A percentile compares a stretch with the other conserved stretches of the same genome.
Evolutionary conservation across 495 filamentous ascomycete genomes (phyloP).

Genomic region (Stereocaulon alpinum): DNA sequence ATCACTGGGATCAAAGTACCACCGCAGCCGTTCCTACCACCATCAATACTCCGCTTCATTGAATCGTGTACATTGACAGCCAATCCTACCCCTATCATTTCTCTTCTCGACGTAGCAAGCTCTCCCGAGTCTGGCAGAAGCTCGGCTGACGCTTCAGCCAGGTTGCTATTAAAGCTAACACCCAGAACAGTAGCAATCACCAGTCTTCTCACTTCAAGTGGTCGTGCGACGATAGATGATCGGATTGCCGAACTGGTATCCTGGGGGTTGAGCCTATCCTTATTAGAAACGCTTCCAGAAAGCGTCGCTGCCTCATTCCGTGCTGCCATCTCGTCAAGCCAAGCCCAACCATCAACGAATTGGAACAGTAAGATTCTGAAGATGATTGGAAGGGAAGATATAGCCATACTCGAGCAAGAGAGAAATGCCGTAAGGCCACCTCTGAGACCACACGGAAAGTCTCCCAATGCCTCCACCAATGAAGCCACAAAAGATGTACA

Average conservation of each 20-base stretch:
- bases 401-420: constrained; percentile 53
- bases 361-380: constrained; percentile 62
- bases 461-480: constrained; percentile 44
- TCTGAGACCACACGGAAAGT: constrained; percentile 28
- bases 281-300: constrained; percentile 77
- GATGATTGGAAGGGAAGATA: constrained; percentile 73
- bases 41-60: constrained; percentile 61
- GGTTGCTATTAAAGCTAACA: constrained; percentile 35
- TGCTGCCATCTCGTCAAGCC: constrained; percentile 74
- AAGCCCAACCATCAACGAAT: constrained; percentile 63
- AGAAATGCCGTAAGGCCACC: constrained; percentile 28
- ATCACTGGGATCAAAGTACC: constrained; percentile 38
- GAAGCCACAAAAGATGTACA: constrained; percentile 63
- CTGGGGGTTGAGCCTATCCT: constrained; percentile 42
- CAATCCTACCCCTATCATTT: constrained; percentile 42
- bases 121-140: constrained; percentile 19
- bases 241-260: constrained; percentile 37
- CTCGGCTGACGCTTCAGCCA: constrained; percentile 21
- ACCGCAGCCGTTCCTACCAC: constrained; percentile 50
- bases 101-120: constrained; percentile 46
- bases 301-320: constrained; percentile 66
- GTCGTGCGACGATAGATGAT: constrained; percentile 26
- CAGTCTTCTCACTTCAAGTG: constrained; percentile 36
- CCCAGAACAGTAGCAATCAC: constrained; percentile 59
- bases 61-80: constrained; percentile 32